Evolutionary conservation across 768 basidiomycete genomes (phyloP), one percentile per base, ranked within the genome.

Genomic region (Leccinum longicurvipes): DNA sequence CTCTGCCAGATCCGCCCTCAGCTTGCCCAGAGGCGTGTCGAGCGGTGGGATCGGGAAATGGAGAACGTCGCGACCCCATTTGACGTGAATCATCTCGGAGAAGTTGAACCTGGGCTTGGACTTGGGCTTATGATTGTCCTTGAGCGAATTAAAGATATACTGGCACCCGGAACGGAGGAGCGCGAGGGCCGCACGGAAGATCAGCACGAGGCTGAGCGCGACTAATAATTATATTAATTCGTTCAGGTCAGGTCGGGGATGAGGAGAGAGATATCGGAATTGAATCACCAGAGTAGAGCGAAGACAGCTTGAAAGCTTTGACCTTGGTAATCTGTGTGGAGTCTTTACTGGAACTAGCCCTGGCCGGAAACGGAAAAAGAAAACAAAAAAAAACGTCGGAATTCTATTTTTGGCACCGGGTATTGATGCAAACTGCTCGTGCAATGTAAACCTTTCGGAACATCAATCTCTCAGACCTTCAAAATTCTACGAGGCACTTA

Each of bases 1-100:
- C 6, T 85, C 79, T 14, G 91, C 86, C 50, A 97, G 74, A 21
- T 80, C 76, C 4, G 76, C 61, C 36, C 89, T 80, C 50, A 95
- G 71, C 8, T 73, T 72, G 24, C 76, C 74, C 47, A 94, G 79
- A 12, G 79, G 79, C 0, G 88, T 82, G 50, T 79, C 66, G 19
- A 77, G 82, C 0, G 80, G 72, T 8, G 90, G 87, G 6, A 87
- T 73, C 11, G 79, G 72, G 42, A 84, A 74, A 55, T 77, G 76
- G 54, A 84, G 66, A 68, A 74, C 71, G 59, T 81, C 79, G 50
- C 76, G 72, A 19, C 70, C 77, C 80, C 80, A 81, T 66, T 81
- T 82, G 55, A 81, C 76, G 58, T 68, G 65, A 29, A 79, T 64
- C 69, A 73, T 77, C 39, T 41, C 5, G 39, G 19, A 41, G 4